phyloP scores from a whole-genome alignment of 371 early-diverging fungal species.

The Zychaea mexicana region DNA sequence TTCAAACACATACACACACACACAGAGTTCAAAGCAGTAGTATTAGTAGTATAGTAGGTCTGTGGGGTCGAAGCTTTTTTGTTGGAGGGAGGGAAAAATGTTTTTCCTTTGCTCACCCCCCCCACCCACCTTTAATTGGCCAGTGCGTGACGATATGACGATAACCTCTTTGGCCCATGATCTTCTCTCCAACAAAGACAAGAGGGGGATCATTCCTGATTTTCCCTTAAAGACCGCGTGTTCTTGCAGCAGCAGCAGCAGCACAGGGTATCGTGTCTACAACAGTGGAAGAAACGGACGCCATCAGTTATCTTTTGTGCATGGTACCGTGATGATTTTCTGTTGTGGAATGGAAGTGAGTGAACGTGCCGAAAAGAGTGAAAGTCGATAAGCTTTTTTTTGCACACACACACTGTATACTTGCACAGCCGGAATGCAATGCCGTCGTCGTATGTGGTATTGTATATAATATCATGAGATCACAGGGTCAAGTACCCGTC shows the following conservation, averaged over 20 bases:
- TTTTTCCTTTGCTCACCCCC: neutral
- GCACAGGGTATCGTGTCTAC: too few relatives aligned
- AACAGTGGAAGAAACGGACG: too few relatives aligned
- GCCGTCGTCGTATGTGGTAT: neutral
- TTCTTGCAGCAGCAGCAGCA: too few relatives aligned
- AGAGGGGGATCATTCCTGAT: neutral
- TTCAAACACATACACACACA: too few relatives aligned
- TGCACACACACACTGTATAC: neutral
- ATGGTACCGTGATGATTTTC: neutral
- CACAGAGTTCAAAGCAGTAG: too few relatives aligned
- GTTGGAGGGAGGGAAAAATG: too few relatives aligned
- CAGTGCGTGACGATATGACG: neutral
- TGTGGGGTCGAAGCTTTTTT: too few relatives aligned
- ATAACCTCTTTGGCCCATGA: neutral
- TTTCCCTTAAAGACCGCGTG: neutral
- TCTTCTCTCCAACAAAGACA: neutral
- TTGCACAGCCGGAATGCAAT: neutral
- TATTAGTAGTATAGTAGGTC: too few relatives aligned
- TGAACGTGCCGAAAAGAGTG: neutral
- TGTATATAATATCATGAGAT: neutral
- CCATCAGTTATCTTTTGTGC: neutral
- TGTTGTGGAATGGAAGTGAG: neutral
- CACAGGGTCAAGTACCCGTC: constrained; percentile 7
- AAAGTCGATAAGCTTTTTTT: neutral
- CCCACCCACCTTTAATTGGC: too few relatives aligned